A percentile compares a stretch with the other conserved stretches of the same genome.
These are phyloP conservation scores for Setaria italica DNA, from an alignment of 202 grass and related monocot species.

Conservation along the genomic window DNA sequence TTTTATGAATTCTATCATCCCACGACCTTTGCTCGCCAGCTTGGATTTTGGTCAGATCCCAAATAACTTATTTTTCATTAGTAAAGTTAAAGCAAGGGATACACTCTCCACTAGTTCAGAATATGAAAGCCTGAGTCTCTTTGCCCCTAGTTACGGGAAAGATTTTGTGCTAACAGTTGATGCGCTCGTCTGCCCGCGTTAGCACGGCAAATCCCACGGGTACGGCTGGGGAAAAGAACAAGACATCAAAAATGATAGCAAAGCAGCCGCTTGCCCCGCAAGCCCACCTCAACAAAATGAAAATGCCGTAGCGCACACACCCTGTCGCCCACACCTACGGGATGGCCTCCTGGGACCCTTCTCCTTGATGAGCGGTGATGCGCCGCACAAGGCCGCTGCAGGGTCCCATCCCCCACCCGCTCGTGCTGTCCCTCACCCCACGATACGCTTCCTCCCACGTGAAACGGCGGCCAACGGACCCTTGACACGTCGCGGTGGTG, in stretches of 20 bases:
- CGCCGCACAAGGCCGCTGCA: background rate
- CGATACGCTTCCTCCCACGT: conserved; percentile 64
- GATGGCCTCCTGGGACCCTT: background rate
- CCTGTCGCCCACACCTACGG: background rate
- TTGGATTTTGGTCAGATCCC: too few relatives aligned
- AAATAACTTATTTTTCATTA: too few relatives aligned
- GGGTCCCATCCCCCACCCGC: background rate
- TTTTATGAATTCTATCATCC: too few relatives aligned
- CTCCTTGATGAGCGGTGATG: conserved; percentile 1
- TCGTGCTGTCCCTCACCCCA: conserved; percentile 64
- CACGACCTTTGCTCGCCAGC: too few relatives aligned
- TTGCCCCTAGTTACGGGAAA: too few relatives aligned
- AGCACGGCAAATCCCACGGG: background rate
- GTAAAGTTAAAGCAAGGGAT: too few relatives aligned
- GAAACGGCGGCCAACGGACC: conserved; percentile 4
- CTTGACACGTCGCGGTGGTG: conserved; percentile 13
- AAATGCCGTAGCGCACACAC: background rate
- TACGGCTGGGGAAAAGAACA: background rate
- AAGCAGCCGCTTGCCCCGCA: background rate
- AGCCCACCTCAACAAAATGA: background rate
- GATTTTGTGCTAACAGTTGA: background rate
- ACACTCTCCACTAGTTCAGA: too few relatives aligned
- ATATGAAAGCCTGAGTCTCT: too few relatives aligned
- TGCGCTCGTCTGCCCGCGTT: background rate
- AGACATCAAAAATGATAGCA: background rate